Percentiles rank a stretch among this genome's conserved stretches.
Evolutionary conservation across 148 eudicot genomes (phyloP).

Genomic region (Rhododendron ferrugineum): DNA sequence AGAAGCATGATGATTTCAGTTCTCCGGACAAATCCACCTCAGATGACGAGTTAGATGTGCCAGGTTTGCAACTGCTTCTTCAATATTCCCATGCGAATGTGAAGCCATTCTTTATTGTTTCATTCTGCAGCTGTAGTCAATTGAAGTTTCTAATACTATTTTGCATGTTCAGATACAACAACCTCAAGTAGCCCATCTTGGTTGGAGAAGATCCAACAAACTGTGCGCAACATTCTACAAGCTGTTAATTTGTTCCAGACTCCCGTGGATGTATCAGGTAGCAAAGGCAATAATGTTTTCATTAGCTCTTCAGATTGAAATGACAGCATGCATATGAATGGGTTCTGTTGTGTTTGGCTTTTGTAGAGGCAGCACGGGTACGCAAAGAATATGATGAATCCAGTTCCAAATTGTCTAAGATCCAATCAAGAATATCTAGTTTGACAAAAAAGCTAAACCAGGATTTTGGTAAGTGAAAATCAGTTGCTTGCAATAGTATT

Average conservation of each 20-base stretch:
- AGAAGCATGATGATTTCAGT: conserved; percentile 48
- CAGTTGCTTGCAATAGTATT: not conserved
- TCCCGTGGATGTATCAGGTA: conserved; percentile 84
- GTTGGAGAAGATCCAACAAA: conserved; percentile 84
- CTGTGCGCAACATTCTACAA: conserved; percentile 65
- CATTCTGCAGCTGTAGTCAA: not conserved
- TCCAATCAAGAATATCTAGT: conserved; percentile 88
- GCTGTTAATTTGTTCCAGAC: conserved; percentile 74
- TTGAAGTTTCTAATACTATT: not conserved
- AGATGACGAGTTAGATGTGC: conserved; percentile 57
- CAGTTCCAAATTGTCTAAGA: conserved; percentile 70
- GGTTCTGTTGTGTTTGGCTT: conserved; percentile 19
- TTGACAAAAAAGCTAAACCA: conserved; percentile 71
- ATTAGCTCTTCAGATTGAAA: not conserved
- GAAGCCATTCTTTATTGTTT: not conserved
- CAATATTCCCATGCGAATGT: not conserved
- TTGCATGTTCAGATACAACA: conserved; percentile 35
- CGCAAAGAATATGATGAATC: conserved; percentile 93
- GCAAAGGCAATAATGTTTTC: conserved; percentile 4
- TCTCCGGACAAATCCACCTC: conserved; percentile 52
- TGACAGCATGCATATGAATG: not conserved
- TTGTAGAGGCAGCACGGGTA: conserved; percentile 77
- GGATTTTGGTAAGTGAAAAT: conserved; percentile 64
- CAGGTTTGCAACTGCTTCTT: conserved; percentile 38
- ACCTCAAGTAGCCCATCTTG: conserved; percentile 59